phyloP scores from a whole-genome alignment of 116 monocot genomes.

The Posidonia oceanica region DNA sequence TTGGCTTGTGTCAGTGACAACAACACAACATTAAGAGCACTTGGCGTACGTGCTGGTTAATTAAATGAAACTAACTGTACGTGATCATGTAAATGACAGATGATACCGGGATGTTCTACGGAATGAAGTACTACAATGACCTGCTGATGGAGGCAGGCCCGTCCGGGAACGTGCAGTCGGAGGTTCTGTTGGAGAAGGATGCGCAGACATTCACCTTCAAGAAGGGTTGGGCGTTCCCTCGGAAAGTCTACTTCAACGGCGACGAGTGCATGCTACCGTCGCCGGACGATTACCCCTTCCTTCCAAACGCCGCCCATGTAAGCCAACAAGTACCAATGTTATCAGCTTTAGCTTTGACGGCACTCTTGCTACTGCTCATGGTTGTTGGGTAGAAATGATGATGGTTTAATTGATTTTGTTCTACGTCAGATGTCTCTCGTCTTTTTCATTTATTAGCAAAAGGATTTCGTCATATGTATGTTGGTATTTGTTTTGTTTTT shows the following conservation, averaged over 20 bases:
- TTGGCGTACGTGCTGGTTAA: too few species aligned
- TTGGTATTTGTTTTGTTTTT: too few species aligned
- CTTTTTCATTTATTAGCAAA: background rate
- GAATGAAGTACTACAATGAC: constrained; percentile 48
- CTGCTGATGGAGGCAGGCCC: constrained; percentile 60
- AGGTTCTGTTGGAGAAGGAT: constrained; percentile 65
- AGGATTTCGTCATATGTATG: too few species aligned
- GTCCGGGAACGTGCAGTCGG: constrained; percentile 76
- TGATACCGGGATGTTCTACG: constrained; percentile 56
- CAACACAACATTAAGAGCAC: too few species aligned
- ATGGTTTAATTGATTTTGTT: background rate
- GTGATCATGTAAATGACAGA: constrained; percentile 15
- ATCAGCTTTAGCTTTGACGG: background rate
- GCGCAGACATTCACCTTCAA: constrained; percentile 53
- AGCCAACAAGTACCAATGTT: background rate
- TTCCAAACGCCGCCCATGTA: constrained; percentile 31
- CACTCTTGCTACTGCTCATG: background rate
- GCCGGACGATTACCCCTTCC: constrained; percentile 53
- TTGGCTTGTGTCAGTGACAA: background rate
- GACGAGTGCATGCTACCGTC: constrained; percentile 63
- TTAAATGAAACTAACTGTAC: too few species aligned
- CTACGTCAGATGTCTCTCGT: background rate
- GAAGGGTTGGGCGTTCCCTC: constrained; percentile 68
- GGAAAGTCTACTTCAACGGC: constrained; percentile 79
- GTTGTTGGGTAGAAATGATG: background rate